Evolutionary conservation across 2,329 filamentous ascomycete genomes (phyloP).

Genomic region (Talaromyces sp.): DNA sequence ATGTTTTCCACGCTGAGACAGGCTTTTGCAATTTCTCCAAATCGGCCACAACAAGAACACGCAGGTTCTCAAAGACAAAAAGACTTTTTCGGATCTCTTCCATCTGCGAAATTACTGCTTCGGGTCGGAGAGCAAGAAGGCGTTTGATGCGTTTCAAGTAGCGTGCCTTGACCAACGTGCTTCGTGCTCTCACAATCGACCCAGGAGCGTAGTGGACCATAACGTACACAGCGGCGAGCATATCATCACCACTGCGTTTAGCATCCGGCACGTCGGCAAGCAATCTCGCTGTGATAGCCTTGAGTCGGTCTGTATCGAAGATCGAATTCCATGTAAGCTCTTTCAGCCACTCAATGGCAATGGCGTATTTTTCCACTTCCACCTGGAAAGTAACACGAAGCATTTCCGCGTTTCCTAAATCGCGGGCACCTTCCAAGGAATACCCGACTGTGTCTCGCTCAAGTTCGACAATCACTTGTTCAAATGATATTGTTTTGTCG

Average conservation of each 20-base stretch:
- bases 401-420: conserved; percentile 74
- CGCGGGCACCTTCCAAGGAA: conserved; percentile 61
- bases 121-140: conserved; percentile 69
- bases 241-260: conserved; percentile 72
- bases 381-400: conserved; percentile 76
- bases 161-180: conserved; percentile 76
- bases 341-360: conserved; percentile 75
- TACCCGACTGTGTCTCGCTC: conserved; percentile 90
- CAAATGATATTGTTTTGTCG: conserved; percentile 75
- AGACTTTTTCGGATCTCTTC: conserved; percentile 69
- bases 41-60: conserved; percentile 77
- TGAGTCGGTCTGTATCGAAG: conserved; percentile 68
- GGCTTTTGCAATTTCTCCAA: conserved; percentile 68
- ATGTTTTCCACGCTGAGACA: conserved; percentile 70
- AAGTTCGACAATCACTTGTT: conserved; percentile 84
- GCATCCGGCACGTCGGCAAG: conserved; percentile 86
- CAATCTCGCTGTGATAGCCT: conserved; percentile 67
- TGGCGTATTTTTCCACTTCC: conserved; percentile 80
- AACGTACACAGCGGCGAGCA: conserved; percentile 59
- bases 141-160: conserved; percentile 83
- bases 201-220: conserved; percentile 76
- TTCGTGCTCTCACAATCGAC: conserved; percentile 70
- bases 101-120: conserved; percentile 70
- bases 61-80: conserved; percentile 79
- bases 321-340: conserved; percentile 83